Evolutionary conservation across 208 protist species (phyloP).

Genomic region (Crithidia thermophila): DNA sequence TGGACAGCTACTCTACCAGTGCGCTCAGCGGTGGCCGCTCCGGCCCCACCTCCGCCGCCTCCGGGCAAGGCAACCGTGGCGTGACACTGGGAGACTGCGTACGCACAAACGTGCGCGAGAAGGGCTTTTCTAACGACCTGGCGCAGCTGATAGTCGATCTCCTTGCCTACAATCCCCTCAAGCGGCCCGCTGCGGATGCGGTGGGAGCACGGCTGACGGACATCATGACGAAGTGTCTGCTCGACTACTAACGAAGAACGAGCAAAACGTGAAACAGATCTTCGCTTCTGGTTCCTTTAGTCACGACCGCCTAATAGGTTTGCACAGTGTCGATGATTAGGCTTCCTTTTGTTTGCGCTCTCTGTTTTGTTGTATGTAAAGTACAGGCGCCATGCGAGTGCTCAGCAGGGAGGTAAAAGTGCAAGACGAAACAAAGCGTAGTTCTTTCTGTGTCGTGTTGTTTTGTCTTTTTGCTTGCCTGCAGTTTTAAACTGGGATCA

Average conservation of each 20-base stretch:
- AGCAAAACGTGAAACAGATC: background rate
- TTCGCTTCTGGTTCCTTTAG: background rate
- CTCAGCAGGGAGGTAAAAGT: no score
- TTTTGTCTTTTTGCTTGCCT: background rate
- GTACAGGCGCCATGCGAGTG: no score
- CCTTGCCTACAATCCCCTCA: constrained; percentile 60
- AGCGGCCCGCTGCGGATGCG: constrained; percentile 42
- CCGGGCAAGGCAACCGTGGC: constrained; percentile 8
- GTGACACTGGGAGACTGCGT: constrained; percentile 56
- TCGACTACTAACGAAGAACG: constrained; percentile 16
- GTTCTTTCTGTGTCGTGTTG: background rate
- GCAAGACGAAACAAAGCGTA: no score
- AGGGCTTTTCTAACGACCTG: constrained; percentile 54
- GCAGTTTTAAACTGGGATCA: no score
- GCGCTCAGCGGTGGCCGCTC: constrained; percentile 17
- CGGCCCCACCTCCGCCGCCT: background rate
- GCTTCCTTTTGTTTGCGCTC: no score
- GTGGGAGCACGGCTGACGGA: constrained; percentile 51
- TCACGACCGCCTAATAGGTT: no score
- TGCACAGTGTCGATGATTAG: no score
- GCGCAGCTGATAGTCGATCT: constrained; percentile 56
- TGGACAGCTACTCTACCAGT: constrained; percentile 39
- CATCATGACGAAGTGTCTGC: constrained; percentile 49
- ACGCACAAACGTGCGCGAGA: constrained; percentile 28
- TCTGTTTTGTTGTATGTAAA: no score